Base-by-base conservation (phyloP, 805 yeast species). In the Cyberlindnera americana region DNA sequence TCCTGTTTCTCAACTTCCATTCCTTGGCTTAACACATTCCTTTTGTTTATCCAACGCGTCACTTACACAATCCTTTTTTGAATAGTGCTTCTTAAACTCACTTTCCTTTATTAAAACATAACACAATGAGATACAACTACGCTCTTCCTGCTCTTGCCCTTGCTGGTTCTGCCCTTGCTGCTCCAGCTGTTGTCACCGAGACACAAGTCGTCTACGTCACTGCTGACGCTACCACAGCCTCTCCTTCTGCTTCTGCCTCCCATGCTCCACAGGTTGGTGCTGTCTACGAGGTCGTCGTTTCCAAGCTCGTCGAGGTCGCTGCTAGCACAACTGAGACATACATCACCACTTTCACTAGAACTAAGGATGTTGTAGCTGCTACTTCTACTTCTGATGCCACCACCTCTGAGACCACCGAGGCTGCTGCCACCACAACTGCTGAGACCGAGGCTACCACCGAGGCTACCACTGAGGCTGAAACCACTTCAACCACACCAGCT, bases 181-280 rank as follows among this genome's bases (percentile, higher is more conserved):
- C 56, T 27, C 57, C 59, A 33, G 60, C 47, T 29, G 51, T 53
- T 32, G 53, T 55, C 37, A 50, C 55, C 30, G 30, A 49, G 38
- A 54, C 59, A n/a, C 35, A 53, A 31, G 50, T 48, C 19, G 60
- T 55, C 29, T 46, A 41, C 21, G 52, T 59, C 19, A 45, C 65
- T 18, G 52, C 54, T 13, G 44, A 47, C 8, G 31, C 54, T 23
- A 36, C 39, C 12, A 27, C 57, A 11, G 35, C 53, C 10, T 35
- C 47, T 12, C 19, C 47, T 5, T 13, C 50, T 4, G 19, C 54
- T 22, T 27, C 55, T 7, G 43, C 55, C 15, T 28, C 53, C 14
- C 27, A 44, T 35, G 40, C 52, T 17, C 57, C 60, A 33, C 37
- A 35, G 32, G 52, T 52, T 26, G 59, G 51, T 29, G 37, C 38